Evolutionary conservation across 768 basidiomycete species (phyloP).

Genomic region (Hemileccinum impolitum): DNA sequence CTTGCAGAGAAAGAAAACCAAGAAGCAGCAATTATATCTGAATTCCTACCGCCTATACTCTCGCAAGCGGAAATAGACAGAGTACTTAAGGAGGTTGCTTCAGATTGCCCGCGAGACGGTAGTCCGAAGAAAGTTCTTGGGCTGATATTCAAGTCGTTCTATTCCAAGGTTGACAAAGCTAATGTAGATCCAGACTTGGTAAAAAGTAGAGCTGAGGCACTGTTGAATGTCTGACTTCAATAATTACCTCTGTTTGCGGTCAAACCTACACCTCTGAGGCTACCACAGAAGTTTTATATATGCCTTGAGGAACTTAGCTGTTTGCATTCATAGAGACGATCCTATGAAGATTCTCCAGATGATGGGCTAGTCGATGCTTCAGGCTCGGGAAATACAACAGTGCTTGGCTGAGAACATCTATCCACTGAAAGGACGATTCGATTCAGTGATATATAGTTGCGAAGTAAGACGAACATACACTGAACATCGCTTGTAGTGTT

Average conservation of each 20-base stretch:
- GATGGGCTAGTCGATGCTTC: background rate
- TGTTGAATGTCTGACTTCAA: slow-evolving; percentile 26
- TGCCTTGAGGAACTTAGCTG: background rate
- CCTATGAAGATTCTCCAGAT: slow-evolving; percentile 2
- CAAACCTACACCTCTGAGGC: background rate
- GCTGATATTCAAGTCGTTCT: slow-evolving; percentile 60
- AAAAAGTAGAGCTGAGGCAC: slow-evolving; percentile 44
- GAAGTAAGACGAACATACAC: slow-evolving; percentile 10
- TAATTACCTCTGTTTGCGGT: background rate
- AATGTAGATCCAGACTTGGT: slow-evolving; percentile 56
- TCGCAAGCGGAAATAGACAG: slow-evolving; percentile 53
- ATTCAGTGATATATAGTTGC: background rate
- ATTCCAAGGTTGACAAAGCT: slow-evolving; percentile 55
- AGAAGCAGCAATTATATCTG: slow-evolving; percentile 54
- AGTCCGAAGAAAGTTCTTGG: slow-evolving; percentile 36
- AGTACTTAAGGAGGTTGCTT: slow-evolving; percentile 43
- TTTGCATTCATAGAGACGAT: background rate
- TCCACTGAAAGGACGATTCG: background rate
- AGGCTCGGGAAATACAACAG: background rate
- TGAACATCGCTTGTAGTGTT: slow-evolving; percentile 6
- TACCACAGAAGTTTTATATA: background rate
- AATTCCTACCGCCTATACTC: slow-evolving; percentile 59
- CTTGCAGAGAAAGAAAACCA: slow-evolving; percentile 59
- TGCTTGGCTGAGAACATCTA: background rate
- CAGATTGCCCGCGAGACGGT: slow-evolving; percentile 15